Conservation (phyloP, 2,329 filamentous ascomycete species). For the Talaromyces sp. region DNA sequence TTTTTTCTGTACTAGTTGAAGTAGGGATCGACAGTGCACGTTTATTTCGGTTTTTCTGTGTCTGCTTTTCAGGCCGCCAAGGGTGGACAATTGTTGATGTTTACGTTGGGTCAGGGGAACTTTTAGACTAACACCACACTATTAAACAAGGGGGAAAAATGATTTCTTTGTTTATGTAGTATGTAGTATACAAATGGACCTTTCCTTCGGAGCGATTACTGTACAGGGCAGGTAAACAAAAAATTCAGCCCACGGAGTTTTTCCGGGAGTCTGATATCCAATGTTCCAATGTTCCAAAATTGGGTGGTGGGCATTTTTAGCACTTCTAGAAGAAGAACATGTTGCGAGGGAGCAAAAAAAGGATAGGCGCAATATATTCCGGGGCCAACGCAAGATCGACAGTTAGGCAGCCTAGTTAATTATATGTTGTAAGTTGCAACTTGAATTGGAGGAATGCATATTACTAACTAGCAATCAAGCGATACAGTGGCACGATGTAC, state of each 20-base stretch:
- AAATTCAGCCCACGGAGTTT: not conserved
- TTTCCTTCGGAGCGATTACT: not conserved
- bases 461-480: too few relatives aligned
- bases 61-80: not conserved
- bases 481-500: too few relatives aligned
- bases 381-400: not conserved
- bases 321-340: not conserved
- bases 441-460: too few relatives aligned
- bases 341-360: not conserved
- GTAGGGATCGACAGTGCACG: not conserved
- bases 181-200: not conserved
- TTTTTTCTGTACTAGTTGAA: not conserved
- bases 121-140: too few relatives aligned
- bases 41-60: not conserved
- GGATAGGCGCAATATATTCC: too few relatives aligned
- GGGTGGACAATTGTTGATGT: too few relatives aligned
- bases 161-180: too few relatives aligned
- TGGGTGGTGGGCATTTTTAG: not conserved
- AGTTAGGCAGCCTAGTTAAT: not conserved
- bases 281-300: too few relatives aligned
- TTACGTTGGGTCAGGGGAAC: too few relatives aligned
- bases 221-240: not conserved
- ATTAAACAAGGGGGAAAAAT: too few relatives aligned
- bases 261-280: not conserved
- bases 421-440: too few relatives aligned